phyloP scores from a whole-genome alignment of 805 yeast genomes.

The Ogataea nonfermentans region DNA sequence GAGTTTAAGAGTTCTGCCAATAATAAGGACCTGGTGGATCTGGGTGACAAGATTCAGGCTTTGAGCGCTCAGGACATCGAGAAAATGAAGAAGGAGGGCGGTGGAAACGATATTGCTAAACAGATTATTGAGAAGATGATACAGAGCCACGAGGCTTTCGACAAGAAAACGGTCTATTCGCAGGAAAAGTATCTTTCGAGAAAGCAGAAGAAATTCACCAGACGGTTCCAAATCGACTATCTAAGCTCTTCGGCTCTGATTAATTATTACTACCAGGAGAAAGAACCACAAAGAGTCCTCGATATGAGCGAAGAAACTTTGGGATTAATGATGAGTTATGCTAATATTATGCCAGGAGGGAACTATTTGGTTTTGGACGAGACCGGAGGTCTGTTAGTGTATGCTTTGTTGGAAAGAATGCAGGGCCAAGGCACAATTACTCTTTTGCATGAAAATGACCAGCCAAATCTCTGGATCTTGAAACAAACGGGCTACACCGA shows the following conservation, averaged over 20 bases:
- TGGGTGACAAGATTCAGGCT: constrained; percentile 71
- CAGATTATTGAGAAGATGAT: constrained; percentile 80
- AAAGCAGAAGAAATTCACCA: constrained; percentile 86
- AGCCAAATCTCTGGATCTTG: constrained; percentile 73
- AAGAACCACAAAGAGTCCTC: constrained; percentile 67
- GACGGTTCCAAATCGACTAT: constrained; percentile 80
- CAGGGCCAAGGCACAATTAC: constrained; percentile 69
- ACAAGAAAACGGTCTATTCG: constrained; percentile 82
- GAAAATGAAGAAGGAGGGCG: constrained; percentile 67
- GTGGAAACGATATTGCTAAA: constrained; percentile 62
- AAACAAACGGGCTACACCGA: constrained; percentile 64
- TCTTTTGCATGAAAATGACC: constrained; percentile 89
- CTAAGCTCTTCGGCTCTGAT: constrained; percentile 69
- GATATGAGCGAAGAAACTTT: constrained; percentile 85
- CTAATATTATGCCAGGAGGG: constrained; percentile 87
- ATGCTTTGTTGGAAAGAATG: constrained; percentile 89
- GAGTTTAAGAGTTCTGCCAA: constrained; percentile 48
- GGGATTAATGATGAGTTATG: constrained; percentile 73
- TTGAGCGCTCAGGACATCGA: constrained; percentile 82
- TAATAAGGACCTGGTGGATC: constrained; percentile 62
- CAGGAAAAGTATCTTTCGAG: constrained; percentile 91
- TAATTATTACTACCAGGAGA: constrained; percentile 66
- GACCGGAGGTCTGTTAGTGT: constrained; percentile 87
- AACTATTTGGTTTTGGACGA: constrained; percentile 86
- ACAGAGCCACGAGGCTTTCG: constrained; percentile 80